Evolutionary conservation across 768 basidiomycete species (phyloP).

Genomic region (Tulasnella sp.): DNA sequence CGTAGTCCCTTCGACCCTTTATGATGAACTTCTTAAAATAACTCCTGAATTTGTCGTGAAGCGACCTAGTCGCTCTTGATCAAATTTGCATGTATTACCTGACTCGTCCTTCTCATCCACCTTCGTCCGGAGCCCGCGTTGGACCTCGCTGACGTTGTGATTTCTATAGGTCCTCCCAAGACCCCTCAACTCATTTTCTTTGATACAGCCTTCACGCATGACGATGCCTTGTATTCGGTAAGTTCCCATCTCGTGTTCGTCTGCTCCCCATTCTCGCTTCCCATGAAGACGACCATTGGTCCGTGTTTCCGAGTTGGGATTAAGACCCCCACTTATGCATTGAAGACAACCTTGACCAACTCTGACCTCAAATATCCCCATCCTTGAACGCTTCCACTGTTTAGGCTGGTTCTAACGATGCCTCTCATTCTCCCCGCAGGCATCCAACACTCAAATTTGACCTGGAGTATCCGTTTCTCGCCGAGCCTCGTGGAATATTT

Average conservation of each 20-base stretch:
- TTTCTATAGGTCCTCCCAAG: background rate
- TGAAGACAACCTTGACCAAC: slow-evolving; percentile 9
- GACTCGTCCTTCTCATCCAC: background rate
- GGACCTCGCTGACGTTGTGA: background rate
- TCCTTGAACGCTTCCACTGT: background rate
- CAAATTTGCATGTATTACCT: slow-evolving; percentile 10
- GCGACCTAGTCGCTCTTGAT: background rate
- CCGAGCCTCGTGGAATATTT: too few species aligned
- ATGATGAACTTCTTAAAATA: background rate
- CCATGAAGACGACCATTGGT: slow-evolving; percentile 21
- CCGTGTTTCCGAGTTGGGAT: slow-evolving; percentile 26
- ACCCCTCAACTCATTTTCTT: too few species aligned
- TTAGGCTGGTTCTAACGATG: background rate
- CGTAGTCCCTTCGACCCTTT: background rate
- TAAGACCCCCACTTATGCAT: slow-evolving; percentile 25
- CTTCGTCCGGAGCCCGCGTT: background rate
- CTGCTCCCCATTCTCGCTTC: background rate
- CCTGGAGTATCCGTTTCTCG: too few species aligned
- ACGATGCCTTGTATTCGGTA: background rate
- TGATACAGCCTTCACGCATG: too few species aligned
- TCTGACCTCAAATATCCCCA: background rate
- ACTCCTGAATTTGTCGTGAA: slow-evolving; percentile 12
- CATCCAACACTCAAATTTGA: background rate
- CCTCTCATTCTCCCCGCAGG: background rate
- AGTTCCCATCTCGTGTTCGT: background rate